A percentile compares a stretch with the other conserved stretches of the same genome.
These are phyloP conservation scores for Clausena lansium DNA, from an alignment of 345 rosid genomes.

Conservation along the genomic window DNA sequence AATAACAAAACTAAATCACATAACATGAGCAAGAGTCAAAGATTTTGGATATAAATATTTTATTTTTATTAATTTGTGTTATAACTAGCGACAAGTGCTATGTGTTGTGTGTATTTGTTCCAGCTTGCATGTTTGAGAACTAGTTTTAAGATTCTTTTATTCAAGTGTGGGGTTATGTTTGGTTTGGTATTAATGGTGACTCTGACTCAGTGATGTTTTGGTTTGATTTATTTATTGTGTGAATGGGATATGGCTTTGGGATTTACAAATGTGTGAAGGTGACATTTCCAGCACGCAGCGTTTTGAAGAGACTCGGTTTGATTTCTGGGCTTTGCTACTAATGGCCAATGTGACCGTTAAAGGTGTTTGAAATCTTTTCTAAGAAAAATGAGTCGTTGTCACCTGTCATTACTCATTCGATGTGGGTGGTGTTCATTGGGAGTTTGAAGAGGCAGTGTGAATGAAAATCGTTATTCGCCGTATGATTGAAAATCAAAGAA, in stretches of 20 bases:
- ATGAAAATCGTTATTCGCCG: no score
- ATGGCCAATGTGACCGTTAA: slow-evolving; percentile 19
- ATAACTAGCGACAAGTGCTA: not conserved
- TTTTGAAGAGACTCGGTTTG: slow-evolving; percentile 6
- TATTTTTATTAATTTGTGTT: not conserved
- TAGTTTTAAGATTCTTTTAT: slow-evolving; percentile 4
- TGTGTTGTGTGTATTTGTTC: not conserved
- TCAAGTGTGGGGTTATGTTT: not conserved
- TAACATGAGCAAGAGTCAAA: slow-evolving; percentile 21
- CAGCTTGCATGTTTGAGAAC: slow-evolving; percentile 16
- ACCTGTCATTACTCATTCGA: no score
- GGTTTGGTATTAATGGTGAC: not conserved
- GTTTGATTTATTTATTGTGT: not conserved
- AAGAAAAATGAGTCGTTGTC: not conserved
- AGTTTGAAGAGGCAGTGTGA: not conserved
- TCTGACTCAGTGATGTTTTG: not conserved
- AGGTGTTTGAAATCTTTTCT: slow-evolving; percentile 1
- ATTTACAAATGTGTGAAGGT: slow-evolving; percentile 18
- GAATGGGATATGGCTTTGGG: slow-evolving; percentile 2
- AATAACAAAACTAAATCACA: not conserved
- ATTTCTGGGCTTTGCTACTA: not conserved
- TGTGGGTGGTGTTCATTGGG: not conserved
- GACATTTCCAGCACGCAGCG: slow-evolving; percentile 30
- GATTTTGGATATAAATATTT: not conserved
- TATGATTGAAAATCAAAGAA: not conserved